Base-by-base conservation (phyloP, 1,139 yeast genomes). In the Blastobotrys aristatus region DNA sequence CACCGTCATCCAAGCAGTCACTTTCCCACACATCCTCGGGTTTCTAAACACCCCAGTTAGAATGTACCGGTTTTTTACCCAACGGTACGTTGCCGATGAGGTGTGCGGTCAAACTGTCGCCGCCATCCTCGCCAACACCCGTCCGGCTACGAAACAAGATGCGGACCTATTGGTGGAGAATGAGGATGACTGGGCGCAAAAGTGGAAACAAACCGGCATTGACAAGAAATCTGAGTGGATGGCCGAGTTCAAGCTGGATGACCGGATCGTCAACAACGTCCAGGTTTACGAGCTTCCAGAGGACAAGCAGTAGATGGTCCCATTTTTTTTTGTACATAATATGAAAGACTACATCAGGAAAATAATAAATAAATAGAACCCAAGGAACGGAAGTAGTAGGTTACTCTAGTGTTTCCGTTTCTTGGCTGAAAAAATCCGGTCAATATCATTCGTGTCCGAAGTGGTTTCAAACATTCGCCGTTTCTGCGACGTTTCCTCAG, bases 141-240 rank as follows among this genome's bases (percentile, higher is more conserved):
- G 95, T 42, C 77, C 80, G 3, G 86, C 81, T 59, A 74, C 72
- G 46, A 62, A 63, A 44, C 70, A 71, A 43, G 61, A 59, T 4
- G 94, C 87, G 58, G 69, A 72, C 34, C 66, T 76, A 57, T 84
- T 82, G 8, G 66, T 67, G 33, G 80, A 72, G 37, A 98, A 94
- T 64, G 97, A 92, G 63, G 63, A 68, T 16, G 95, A 88, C 57
- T 94, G 99, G 99, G 97, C 97, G 20, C 70, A 71, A 53, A 75
- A 77, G 53, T 94, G 97, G 96, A 84, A 86, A 38, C 75, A 79
- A 53, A 75, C 73, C 53, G 96, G 95, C 16, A 63, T 68, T 43
- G 84, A 79, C 49, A 82, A 79, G 58, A 70, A 77, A 37, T 84
- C 95, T 52, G 97, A 90, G 64, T 92, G 98, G 98, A 82, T 84